Evolutionary conservation across 1,139 yeast genomes (phyloP), one percentile per base, ranked within the genome.

Genomic region (Taphrina wiesneri): DNA sequence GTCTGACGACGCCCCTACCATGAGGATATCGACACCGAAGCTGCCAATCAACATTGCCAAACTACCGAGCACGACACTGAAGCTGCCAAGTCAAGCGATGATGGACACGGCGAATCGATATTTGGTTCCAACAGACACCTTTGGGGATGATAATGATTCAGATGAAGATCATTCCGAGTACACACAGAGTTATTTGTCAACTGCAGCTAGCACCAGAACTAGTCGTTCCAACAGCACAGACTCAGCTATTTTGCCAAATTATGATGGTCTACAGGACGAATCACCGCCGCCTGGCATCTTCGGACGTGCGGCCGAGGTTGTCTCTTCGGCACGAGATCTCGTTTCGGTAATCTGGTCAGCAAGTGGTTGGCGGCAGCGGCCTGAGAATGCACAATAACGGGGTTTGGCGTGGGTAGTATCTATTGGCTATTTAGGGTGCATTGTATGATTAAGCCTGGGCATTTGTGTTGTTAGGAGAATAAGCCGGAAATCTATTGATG

Each of bases 41-140:
- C 64, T 52, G 11, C 64, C 64, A 4, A 60, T 60, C 57, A 60
- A 60, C 21, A 60, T 60, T 39, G 64, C 64, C 26, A 60, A 60
- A 30, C 23, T 60, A 13, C 64, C 64, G 21, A 60, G 64, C 41
- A 60, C 64, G 52, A 60, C 64, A 19, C 57, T 60, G 15, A 60
- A 60, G 45, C 46, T 60, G 23, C 64, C 64, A 11, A 53, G 57
- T n/a, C 46, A 30, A 19, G 39, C 23, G 15, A 28, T 46, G 64
- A 28, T n/a, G 2, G 52, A 43, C 21, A 32, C n/a, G 2, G n/a
- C 45, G 15, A 46, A 46, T 19, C 34, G 28, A 21, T 56, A 56
- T 45, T 32, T 36, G 26, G 23, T 51, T 9, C 64, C 64, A 13
- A 39, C 51, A 5, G 52, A 39, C 21, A 41, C 49, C 28, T 60